A percentile compares a stretch with the other conserved stretches of the same genome.
These are phyloP conservation scores for Suillus ampliporus DNA, from an alignment of 768 basidiomycete genomes.

Conservation along the genomic window DNA sequence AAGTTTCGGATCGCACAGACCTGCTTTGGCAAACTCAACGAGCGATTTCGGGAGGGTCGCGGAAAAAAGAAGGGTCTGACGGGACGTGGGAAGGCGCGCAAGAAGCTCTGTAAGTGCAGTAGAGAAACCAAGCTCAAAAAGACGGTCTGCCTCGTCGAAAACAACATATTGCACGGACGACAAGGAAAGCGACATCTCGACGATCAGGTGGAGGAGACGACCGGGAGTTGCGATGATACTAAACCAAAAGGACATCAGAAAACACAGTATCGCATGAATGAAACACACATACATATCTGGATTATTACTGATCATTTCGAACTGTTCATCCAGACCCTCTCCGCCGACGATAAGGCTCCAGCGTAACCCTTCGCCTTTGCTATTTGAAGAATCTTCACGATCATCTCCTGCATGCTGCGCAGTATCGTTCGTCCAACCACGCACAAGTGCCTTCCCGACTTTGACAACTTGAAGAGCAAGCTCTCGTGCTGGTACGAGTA, in stretches of 20 bases:
- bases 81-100: conserved; percentile 79
- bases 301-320: conserved; percentile 91
- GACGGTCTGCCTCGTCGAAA: conserved; percentile 97
- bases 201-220: conserved; percentile 92
- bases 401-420: conserved; percentile 73
- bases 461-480: conserved; percentile 91
- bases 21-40: conserved; percentile 98
- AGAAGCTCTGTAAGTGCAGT: conserved; percentile 91
- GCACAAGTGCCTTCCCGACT: conserved; percentile 92
- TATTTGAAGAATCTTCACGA: conserved; percentile 49
- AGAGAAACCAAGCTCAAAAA: conserved; percentile 99
- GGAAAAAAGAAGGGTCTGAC: conserved; percentile 95
- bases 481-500: conserved; percentile 92
- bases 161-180: conserved; percentile 88
- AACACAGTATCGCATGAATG: conserved; percentile 4
- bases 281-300: conserved; percentile 84
- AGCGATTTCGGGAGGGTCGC: conserved; percentile 95
- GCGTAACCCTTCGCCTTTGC: conserved; percentile 64
- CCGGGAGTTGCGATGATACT: conserved; percentile 99
- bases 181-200: conserved; percentile 96
- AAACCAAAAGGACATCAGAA: conserved; percentile 18
- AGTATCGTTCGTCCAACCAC: conserved; percentile 72
- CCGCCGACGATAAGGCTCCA: conserved; percentile 98
- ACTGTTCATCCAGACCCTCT: conserved; percentile 94
- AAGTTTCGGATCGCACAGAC: conserved; percentile 90